Percentiles rank a stretch among this genome's conserved stretches.
phyloP scores from a whole-genome alignment of 2,329 filamentous ascomycete genomes.

The Fusarium newnesense region DNA sequence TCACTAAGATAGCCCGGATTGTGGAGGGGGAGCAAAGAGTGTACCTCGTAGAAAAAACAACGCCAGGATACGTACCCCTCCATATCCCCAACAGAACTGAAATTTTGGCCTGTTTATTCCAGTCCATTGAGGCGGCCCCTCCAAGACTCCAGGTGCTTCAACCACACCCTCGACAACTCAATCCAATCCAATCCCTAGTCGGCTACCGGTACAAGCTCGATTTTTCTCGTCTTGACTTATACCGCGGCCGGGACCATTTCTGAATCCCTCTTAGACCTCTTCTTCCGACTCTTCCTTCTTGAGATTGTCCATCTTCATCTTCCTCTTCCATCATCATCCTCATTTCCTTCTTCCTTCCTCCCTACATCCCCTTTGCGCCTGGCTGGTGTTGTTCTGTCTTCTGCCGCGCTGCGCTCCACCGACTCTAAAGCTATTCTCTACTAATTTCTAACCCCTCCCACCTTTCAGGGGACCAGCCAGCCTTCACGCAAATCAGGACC shows the following conservation, averaged over 20 bases:
- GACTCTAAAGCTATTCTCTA: conserved; percentile 39
- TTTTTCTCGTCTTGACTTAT: conserved; percentile 46
- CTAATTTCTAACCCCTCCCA: conserved; percentile 45
- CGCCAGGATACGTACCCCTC: conserved; percentile 45
- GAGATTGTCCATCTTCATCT: conserved; percentile 45
- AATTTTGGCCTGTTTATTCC: conserved; percentile 46
- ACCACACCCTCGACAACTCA: conserved; percentile 36
- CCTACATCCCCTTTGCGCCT: conserved; percentile 38
- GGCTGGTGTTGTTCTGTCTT: conserved; percentile 45
- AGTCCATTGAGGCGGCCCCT: conserved; percentile 43
- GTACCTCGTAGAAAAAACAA: conserved; percentile 21
- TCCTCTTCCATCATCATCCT: conserved; percentile 32
- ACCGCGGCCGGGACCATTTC: conserved; percentile 42
- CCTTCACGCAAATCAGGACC: conserved; percentile 42
- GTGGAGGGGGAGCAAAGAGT: conserved; percentile 32
- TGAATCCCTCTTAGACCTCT: conserved; percentile 41
- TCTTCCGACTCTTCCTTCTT: conserved; percentile 36
- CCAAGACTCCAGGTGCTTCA: conserved; percentile 41
- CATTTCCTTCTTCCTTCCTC: conserved; percentile 34
- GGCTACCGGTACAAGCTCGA: conserved; percentile 38
- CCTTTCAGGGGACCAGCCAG: conserved; percentile 44
- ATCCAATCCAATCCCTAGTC: conserved; percentile 27
- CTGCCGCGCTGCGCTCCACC: conserved; percentile 42
- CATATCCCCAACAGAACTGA: conserved; percentile 58
- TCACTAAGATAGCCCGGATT: conserved; percentile 41